These are phyloP conservation scores for Zancudomyces culisetae DNA, from an alignment of 371 early-diverging fungal species.

Conservation along the genomic window DNA sequence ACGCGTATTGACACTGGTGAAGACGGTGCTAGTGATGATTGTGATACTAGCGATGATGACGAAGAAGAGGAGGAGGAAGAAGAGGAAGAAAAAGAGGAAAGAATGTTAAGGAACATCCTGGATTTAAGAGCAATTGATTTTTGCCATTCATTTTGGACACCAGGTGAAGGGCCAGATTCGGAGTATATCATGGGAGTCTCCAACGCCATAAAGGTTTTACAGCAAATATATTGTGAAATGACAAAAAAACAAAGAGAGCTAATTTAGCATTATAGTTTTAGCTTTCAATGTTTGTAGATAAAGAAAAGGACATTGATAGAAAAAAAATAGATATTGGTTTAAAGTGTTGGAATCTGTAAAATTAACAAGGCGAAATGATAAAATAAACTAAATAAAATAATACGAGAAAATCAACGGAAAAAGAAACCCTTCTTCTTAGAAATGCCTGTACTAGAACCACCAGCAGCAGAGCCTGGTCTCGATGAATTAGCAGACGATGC, in stretches of 20 bases:
- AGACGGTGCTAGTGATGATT: conserved; percentile 12
- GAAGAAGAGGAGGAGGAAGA: conserved; percentile 7
- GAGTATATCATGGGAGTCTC: conserved; percentile 28
- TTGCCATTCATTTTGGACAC: conserved; percentile 45
- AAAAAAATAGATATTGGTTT: not conserved
- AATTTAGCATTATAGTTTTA: too few species aligned
- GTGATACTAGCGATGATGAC: conserved; percentile 17
- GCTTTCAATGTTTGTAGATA: not conserved
- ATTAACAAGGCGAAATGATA: not conserved
- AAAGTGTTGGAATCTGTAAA: not conserved
- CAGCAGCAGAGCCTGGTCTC: not conserved
- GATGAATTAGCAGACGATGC: not conserved
- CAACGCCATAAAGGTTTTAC: conserved; percentile 14
- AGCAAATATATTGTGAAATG: not conserved
- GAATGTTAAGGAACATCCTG: conserved; percentile 21
- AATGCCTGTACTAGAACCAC: not conserved
- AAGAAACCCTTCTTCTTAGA: not conserved
- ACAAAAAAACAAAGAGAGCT: not conserved
- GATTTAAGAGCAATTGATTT: conserved; percentile 58
- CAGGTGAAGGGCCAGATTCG: conserved; percentile 30
- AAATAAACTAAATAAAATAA: too few species aligned
- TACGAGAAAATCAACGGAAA: not conserved
- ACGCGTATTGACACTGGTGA: conserved; percentile 11
- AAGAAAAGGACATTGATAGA: not conserved
- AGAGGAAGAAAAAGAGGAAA: conserved; percentile 7